A percentile compares a stretch with the other conserved stretches of the same genome.
These are phyloP conservation scores for Cicer pinnatifidum DNA, from an alignment of 306 rosid species.

Conservation along the genomic window DNA sequence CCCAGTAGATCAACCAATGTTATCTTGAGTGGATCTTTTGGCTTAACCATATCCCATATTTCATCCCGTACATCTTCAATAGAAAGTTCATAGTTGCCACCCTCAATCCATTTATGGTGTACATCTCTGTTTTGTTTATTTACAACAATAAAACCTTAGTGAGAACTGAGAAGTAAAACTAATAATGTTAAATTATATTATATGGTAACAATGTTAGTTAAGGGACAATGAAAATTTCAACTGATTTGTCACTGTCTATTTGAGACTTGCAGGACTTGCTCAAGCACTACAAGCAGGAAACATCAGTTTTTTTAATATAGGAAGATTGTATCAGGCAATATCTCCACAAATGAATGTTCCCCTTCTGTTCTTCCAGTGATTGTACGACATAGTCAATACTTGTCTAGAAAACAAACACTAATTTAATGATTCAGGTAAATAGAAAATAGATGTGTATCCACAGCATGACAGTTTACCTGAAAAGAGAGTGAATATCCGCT, in stretches of 20 bases:
- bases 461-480: constrained; percentile 65
- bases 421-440: background rate
- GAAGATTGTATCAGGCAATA: constrained; percentile 89
- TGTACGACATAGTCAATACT: constrained; percentile 33
- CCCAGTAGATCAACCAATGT: constrained; percentile 76
- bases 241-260: constrained; percentile 57
- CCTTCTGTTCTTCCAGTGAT: constrained; percentile 85
- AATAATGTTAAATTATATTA: constrained; percentile 3
- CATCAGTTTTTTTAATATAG: constrained; percentile 62
- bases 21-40: constrained; percentile 73
- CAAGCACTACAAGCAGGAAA: constrained; percentile 79
- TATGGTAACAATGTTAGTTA: constrained; percentile 9
- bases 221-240: constrained; percentile 4
- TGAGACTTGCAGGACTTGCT: constrained; percentile 79
- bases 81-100: constrained; percentile 96
- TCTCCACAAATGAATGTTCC: constrained; percentile 76
- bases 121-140: constrained; percentile 72
- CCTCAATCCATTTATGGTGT: constrained; percentile 97
- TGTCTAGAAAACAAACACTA: constrained; percentile 13
- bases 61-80: constrained; percentile 98
- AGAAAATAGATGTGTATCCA: constrained; percentile 10
- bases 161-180: constrained; percentile 4
- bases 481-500: constrained; percentile 93
- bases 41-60: constrained; percentile 99
- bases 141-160: background rate